Conservation (phyloP, 2,329 filamentous ascomycete species). For the Trichoderma asperellum region DNA sequence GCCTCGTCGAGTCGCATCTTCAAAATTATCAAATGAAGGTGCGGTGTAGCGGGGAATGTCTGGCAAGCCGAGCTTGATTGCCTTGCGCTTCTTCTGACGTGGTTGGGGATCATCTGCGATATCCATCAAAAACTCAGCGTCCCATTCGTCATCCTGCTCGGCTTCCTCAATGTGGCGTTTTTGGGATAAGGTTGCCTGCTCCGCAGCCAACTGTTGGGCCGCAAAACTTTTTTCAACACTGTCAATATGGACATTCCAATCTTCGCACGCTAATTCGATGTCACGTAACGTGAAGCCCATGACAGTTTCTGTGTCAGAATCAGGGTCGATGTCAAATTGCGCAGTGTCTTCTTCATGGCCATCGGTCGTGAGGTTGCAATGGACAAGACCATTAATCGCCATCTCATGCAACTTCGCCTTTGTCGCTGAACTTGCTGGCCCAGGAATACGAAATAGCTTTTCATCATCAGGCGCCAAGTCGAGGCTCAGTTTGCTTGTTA, state of each 20-base stretch:
- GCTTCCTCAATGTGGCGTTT: constrained; percentile 41
- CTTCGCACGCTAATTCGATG: constrained; percentile 81
- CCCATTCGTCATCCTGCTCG: constrained; percentile 65
- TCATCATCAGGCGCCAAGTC: constrained; percentile 87
- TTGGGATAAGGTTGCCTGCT: constrained; percentile 39
- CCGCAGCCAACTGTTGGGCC: constrained; percentile 39
- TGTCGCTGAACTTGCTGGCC: constrained; percentile 57
- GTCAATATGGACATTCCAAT: constrained; percentile 74
- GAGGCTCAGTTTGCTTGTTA: constrained; percentile 85
- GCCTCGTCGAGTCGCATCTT: constrained; percentile 70
- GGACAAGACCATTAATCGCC: constrained; percentile 54
- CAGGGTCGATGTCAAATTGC: constrained; percentile 54
- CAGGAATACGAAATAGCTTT: constrained; percentile 78
- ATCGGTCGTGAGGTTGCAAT: constrained; percentile 47
- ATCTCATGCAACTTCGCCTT: constrained; percentile 60
- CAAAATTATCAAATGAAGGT: constrained; percentile 80
- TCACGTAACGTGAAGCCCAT: constrained; percentile 79
- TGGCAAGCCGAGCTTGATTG: constrained; percentile 61
- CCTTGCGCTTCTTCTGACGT: constrained; percentile 70
- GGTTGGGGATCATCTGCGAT: constrained; percentile 50
- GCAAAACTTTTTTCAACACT: constrained; percentile 48
- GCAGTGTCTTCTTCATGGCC: constrained; percentile 43
- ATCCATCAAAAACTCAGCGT: constrained; percentile 61
- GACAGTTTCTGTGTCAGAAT: constrained; percentile 65
- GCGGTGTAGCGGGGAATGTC: constrained; percentile 63